Percentiles rank a stretch among this genome's conserved stretches.
These are phyloP conservation scores for Thymus quinquecostatus DNA, from an alignment of 257 asterid species.

Conservation along the genomic window DNA sequence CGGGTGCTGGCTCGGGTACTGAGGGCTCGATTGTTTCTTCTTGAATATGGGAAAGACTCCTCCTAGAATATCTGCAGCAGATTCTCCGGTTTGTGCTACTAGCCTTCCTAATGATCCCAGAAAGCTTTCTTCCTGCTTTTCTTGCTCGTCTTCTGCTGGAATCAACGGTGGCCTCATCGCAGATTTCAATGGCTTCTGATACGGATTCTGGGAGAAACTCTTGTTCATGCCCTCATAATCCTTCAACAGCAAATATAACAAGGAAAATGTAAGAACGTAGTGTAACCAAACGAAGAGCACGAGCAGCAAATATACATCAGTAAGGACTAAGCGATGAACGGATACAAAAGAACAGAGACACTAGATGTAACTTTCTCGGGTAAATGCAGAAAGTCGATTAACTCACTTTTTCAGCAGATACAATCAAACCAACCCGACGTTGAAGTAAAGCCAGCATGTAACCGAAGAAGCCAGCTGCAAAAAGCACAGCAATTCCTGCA, in stretches of 20 bases:
- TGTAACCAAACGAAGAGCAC: neutral
- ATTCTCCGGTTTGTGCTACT: conserved; percentile 65
- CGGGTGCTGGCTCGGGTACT: conserved; percentile 42
- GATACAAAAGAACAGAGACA: neutral
- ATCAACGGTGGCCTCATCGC: conserved; percentile 65
- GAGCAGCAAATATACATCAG: neutral
- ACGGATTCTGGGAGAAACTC: conserved; percentile 35
- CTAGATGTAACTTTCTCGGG: neutral
- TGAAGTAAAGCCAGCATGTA: conserved; percentile 92
- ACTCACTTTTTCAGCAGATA: conserved; percentile 73
- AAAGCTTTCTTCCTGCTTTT: conserved; percentile 77
- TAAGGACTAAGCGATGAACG: neutral
- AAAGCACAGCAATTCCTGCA: conserved; percentile 81
- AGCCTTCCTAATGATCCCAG: conserved; percentile 63
- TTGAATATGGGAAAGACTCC: conserved; percentile 68
- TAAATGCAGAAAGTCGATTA: conserved; percentile 2
- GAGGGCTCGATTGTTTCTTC: conserved; percentile 47
- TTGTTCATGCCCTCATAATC: conserved; percentile 47
- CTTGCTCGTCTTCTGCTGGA: conserved; percentile 72
- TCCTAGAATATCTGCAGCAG: conserved; percentile 63
- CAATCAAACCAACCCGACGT: conserved; percentile 61
- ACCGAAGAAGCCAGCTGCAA: conserved; percentile 93
- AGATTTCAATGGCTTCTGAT: conserved; percentile 63
- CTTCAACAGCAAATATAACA: conserved; percentile 35
- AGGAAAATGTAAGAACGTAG: neutral